These are phyloP conservation scores for Saccharum hybrid DNA, from an alignment of 202 grass and related monocot species.

Conservation along the genomic window DNA sequence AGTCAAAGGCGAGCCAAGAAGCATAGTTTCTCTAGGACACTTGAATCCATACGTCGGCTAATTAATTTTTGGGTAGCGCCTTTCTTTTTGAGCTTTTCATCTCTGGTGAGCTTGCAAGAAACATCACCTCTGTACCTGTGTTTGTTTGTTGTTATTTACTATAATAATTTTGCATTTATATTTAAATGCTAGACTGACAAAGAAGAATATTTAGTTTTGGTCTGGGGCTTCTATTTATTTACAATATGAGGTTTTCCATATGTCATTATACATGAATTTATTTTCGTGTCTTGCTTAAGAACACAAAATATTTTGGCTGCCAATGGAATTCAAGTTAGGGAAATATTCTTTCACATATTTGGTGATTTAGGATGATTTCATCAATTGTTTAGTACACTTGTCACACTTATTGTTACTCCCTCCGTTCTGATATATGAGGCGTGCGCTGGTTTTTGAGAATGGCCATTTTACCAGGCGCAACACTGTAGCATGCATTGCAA, in stretches of 20 bases:
- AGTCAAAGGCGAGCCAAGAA: constrained; percentile 51
- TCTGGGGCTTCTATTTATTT: constrained; percentile 12
- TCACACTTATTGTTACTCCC: neutral
- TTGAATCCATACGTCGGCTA: constrained; percentile 26
- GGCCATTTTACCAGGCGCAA: too few species aligned
- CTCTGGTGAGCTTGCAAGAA: constrained; percentile 55
- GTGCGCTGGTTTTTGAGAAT: too few species aligned
- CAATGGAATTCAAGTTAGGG: neutral
- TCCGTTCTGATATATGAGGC: too few species aligned
- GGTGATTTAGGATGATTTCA: neutral
- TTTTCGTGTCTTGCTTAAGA: neutral
- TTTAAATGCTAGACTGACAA: constrained; percentile 50
- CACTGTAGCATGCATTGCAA: too few species aligned
- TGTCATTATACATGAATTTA: constrained; percentile 18
- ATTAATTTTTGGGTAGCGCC: constrained; percentile 43
- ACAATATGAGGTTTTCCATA: neutral
- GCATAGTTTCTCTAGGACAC: constrained; percentile 56
- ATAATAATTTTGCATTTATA: constrained; percentile 59
- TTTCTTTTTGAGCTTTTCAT: constrained; percentile 40
- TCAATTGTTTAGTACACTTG: neutral
- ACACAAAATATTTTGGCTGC: neutral
- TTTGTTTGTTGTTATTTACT: constrained; percentile 51
- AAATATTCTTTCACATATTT: constrained; percentile 1
- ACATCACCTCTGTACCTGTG: constrained; percentile 42
- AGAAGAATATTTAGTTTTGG: constrained; percentile 44